Evolutionary conservation across 257 asterid genomes (phyloP), one percentile per base, ranked within the genome.

Genomic region (Jaltomata sinuosa): DNA sequence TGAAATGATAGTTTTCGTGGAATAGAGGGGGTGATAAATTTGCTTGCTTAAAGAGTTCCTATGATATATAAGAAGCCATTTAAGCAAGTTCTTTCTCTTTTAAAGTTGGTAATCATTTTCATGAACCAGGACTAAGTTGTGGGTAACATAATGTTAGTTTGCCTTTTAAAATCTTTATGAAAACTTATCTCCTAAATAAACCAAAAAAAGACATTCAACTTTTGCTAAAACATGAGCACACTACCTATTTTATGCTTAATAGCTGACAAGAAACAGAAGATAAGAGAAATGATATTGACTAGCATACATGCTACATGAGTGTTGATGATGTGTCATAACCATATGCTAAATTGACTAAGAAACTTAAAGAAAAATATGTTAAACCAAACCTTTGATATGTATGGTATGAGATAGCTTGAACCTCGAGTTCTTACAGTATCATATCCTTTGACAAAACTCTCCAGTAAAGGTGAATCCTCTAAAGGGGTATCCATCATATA

Each of bases 391-490:
- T 90, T 90, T 1, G 97, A 94, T 87, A 94, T 94, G 85, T 92
- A 96, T 59, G 98, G 98, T 87, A 96, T 96, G 89, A 94, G 97
- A n/a, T n/a, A 5, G 6, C 90, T 96, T 96, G 94, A 96, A 96
- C 95, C 96, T 92, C 6, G 98, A 93, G 90, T 96, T 94, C 88
- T 97, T 89, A 83, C 85, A 94, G 97, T 92, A 91, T 94, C 97
- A 77, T 96, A 98, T 49, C 98, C 99, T 53, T 93, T 90, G 89
- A 96, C 90, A 82, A 96, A 96, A 87, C 95, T 92, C 90, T 96
- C 94, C 15, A 96, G 94, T 91, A 94, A 89, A n/a, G 98, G 95
- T 87, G 97, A 68, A 79, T 93, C 97, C 92, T 96, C 93, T 54
- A 93, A 40, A 21, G 95, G 97, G 84, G 97, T 89, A 78, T 88